These are phyloP conservation scores for Populus ilicifolia DNA, from an alignment of 345 rosid genomes.

Conservation along the genomic window DNA sequence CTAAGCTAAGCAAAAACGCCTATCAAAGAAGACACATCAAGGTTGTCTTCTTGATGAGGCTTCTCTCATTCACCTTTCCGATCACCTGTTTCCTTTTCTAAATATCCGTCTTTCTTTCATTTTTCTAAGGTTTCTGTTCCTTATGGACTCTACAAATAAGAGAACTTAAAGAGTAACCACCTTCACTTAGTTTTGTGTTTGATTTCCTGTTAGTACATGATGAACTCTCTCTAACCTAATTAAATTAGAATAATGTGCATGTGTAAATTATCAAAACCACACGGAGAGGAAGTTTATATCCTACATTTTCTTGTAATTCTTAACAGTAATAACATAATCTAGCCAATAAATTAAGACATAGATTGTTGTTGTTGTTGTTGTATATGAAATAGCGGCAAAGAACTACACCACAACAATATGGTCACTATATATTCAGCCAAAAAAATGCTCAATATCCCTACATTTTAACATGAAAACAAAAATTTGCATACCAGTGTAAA, in stretches of 20 bases:
- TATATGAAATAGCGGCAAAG: too few species aligned
- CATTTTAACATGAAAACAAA: not conserved
- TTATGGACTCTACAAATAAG: not conserved
- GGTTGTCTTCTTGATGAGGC: slow-evolving; percentile 23
- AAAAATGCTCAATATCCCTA: not conserved
- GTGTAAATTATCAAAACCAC: not conserved
- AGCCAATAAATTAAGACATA: too few species aligned
- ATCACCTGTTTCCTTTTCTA: slow-evolving; percentile 12
- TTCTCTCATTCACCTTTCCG: slow-evolving; percentile 22
- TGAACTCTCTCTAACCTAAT: too few species aligned
- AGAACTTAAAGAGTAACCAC: not conserved
- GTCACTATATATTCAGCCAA: too few species aligned
- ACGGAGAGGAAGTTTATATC: too few species aligned
- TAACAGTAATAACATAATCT: too few species aligned
- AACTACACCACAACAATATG: too few species aligned
- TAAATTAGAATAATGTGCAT: not conserved
- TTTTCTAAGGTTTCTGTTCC: not conserved
- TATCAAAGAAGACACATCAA: slow-evolving; percentile 9
- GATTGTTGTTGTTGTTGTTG: too few species aligned
- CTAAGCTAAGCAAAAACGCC: not conserved
- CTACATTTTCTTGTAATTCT: too few species aligned
- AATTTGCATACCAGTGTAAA: not conserved
- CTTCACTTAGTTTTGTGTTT: not conserved
- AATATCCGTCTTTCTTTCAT: not conserved
- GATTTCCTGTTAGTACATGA: not conserved